A percentile compares a stretch with the other conserved stretches of the same genome.
These are phyloP conservation scores for Podospora appendiculata DNA, from an alignment of 495 filamentous ascomycete genomes.

Conservation along the genomic window DNA sequence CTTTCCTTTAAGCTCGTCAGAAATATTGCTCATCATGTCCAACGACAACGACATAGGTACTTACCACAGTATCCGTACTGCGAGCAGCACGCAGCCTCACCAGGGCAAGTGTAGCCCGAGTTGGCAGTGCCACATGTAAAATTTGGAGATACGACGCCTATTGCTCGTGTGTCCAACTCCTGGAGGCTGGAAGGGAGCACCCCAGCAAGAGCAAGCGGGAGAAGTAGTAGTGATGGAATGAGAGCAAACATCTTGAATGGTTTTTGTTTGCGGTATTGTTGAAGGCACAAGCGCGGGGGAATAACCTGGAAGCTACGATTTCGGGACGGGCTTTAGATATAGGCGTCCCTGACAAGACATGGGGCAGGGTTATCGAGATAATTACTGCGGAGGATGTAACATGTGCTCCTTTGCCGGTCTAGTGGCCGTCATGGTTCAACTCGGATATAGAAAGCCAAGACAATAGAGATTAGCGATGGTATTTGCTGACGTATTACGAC, in stretches of 20 bases:
- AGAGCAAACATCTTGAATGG: slow-evolving; percentile 3
- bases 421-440: too few relatives aligned
- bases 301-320: background rate
- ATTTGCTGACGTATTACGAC: too few relatives aligned
- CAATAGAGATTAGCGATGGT: too few relatives aligned
- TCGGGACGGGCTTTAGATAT: background rate
- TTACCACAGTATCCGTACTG: slow-evolving; percentile 28
- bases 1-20: too few relatives aligned
- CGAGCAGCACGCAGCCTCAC: slow-evolving; percentile 25
- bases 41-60: too few relatives aligned
- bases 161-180: slow-evolving; percentile 5
- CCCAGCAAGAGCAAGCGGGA: slow-evolving; percentile 4
- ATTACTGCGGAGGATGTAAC: too few relatives aligned
- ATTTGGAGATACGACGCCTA: slow-evolving; percentile 23
- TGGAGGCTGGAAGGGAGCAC: background rate
- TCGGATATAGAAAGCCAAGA: too few relatives aligned
- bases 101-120: slow-evolving; percentile 26
- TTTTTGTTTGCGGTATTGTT: background rate
- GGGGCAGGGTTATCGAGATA: background rate
- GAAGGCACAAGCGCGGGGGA: too few relatives aligned
- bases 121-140: slow-evolving; percentile 24
- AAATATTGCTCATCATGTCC: too few relatives aligned
- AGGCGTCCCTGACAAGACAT: background rate
- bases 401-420: too few relatives aligned
- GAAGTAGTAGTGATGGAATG: slow-evolving; percentile 1